phyloP scores from a whole-genome alignment of 2,329 filamentous ascomycete species.

The Colletotrichum gigasporum region DNA sequence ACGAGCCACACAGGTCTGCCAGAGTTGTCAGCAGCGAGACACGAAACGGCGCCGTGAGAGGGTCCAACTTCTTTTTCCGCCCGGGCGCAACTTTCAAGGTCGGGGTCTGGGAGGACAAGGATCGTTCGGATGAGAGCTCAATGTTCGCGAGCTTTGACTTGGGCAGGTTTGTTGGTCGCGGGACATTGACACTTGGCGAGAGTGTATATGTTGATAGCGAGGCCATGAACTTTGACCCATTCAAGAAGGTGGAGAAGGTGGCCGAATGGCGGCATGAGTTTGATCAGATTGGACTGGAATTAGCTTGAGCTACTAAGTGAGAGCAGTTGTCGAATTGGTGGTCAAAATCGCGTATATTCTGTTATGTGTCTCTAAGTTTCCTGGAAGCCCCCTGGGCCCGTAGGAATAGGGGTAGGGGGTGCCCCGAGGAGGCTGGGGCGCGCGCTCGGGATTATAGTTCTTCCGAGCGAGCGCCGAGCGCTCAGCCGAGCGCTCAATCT shows the following conservation, averaged over 20 bases:
- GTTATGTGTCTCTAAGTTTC: too few relatives aligned
- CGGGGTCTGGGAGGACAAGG: constrained; percentile 41
- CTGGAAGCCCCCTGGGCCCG: too few relatives aligned
- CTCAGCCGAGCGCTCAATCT: too few relatives aligned
- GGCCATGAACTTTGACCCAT: constrained; percentile 43
- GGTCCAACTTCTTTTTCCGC: constrained; percentile 44
- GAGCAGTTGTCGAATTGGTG: too few relatives aligned
- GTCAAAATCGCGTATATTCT: too few relatives aligned
- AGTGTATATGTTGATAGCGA: constrained; percentile 44
- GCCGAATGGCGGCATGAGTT: constrained; percentile 42
- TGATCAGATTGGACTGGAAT: constrained; percentile 41
- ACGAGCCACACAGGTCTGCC: background rate
- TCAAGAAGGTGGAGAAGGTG: constrained; percentile 40
- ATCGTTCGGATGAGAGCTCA: constrained; percentile 30
- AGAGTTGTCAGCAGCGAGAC: constrained; percentile 34
- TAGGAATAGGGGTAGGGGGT: too few relatives aligned
- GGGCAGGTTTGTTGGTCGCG: constrained; percentile 33
- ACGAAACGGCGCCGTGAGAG: constrained; percentile 30
- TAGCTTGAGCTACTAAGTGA: too few relatives aligned
- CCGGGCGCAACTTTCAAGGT: constrained; percentile 38
- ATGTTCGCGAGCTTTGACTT: constrained; percentile 31
- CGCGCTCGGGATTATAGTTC: too few relatives aligned
- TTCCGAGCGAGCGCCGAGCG: too few relatives aligned
- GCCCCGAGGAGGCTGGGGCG: too few relatives aligned
- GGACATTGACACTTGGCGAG: constrained; percentile 37